Base-by-base conservation (phyloP, 2,329 filamentous ascomycete genomes). In the Thermothelomyces thermophilus region DNA sequence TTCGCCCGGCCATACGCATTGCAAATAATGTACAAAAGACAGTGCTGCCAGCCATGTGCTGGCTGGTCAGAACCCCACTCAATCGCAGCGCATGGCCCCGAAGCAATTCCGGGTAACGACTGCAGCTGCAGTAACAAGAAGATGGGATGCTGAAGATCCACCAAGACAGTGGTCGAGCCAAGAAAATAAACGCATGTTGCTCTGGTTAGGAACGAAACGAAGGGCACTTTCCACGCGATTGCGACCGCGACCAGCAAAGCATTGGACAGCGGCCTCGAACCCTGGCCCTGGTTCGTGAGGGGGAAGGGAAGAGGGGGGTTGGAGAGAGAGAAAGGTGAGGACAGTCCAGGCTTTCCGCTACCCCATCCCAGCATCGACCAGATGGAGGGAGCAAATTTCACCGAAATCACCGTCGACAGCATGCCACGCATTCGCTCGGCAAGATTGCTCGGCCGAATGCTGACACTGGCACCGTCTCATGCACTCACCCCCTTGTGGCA, bases 71-170 rank as follows among this genome's bases (percentile, higher is more conserved):
- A n/a, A n/a, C n/a, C n/a, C n/a, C n/a, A n/a, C n/a, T n/a, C n/a
- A n/a, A n/a, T 33, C 39, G 31, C 46, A 39, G 37, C 40, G 6
- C 33, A 41, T 9, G 35, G 46, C 22, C 17, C 26, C 37, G 41
- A 34, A 35, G 31, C 42, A 48, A 55, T 45, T 53, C 50, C 53
- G 37, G 49, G 49, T 51, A 46, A 44, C 24, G 24, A n/a, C n/a
- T n/a, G n/a, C n/a, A n/a, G n/a, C n/a, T n/a, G n/a, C n/a, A n/a
- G n/a, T n/a, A n/a, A n/a, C n/a, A n/a, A 41, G 41, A 19, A 41
- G 17, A 39, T 35, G n/a, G 48, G 35, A 26, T 33, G 45, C 33
- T 42, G 17, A 46, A 33, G 42, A 51, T 51, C 48, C 45, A 50
- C 51, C 31, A 11, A 19, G 41, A 9, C n/a, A 30, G 46, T 37